Evolutionary conservation across 345 rosid species (phyloP).

Genomic region (Eucalyptus cloeziana): DNA sequence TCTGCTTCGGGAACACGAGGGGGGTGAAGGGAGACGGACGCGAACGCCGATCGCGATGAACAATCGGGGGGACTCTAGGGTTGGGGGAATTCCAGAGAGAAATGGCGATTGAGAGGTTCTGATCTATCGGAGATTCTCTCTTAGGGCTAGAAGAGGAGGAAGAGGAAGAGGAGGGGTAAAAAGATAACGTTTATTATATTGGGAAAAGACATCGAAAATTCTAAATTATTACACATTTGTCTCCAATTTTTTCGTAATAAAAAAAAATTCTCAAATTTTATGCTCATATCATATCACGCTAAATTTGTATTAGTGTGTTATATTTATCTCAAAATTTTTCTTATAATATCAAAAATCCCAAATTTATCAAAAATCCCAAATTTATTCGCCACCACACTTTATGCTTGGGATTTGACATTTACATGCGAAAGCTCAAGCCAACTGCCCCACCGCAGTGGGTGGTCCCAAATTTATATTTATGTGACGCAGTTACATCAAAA

Average conservation of each 20-base stretch:
- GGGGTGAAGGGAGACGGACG: neutral
- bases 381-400: too few relatives aligned
- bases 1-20: neutral
- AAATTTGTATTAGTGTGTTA: too few relatives aligned
- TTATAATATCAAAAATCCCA: accelerated
- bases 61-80: neutral
- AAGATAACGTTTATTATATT: neutral
- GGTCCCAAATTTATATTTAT: accelerated
- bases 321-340: neutral
- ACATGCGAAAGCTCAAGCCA: too few relatives aligned
- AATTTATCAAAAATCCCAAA: too few relatives aligned
- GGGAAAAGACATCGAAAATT: too few relatives aligned
- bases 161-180: neutral
- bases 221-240: neutral
- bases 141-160: neutral
- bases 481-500: too few relatives aligned
- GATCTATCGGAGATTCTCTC: neutral
- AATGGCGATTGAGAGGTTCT: neutral
- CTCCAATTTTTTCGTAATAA: neutral
- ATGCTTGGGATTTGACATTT: too few relatives aligned
- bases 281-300: neutral
- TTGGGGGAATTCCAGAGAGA: neutral
- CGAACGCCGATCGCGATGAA: neutral
- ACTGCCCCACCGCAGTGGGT: too few relatives aligned
- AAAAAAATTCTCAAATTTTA: too few relatives aligned